phyloP scores from a whole-genome alignment of 768 basidiomycete species.

The Panaeolus cyanescens region DNA sequence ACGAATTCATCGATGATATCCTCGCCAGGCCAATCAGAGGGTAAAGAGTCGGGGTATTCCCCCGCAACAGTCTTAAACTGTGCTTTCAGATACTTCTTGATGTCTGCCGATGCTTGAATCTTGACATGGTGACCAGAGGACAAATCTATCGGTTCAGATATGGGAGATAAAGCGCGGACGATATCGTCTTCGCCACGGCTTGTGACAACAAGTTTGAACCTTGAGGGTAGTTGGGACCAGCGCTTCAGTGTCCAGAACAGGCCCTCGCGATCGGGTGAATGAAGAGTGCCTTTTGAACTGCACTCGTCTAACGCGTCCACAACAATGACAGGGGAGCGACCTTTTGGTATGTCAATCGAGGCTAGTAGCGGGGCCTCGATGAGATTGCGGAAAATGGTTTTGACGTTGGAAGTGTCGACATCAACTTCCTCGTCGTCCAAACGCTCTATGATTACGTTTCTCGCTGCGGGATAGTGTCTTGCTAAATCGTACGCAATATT shows the following conservation, averaged over 20 bases:
- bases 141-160: conserved; percentile 16
- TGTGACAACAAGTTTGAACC: conserved; percentile 27
- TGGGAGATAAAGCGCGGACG: conserved; percentile 5
- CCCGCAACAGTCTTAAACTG: conserved; percentile 15
- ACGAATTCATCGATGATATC: conserved; percentile 18
- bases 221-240: conserved; percentile 17
- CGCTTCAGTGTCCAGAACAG: conserved; percentile 21
- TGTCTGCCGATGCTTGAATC: conserved; percentile 20
- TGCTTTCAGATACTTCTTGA: conserved; percentile 18
- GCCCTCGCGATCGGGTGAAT: conserved; percentile 13
- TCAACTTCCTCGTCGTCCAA: conserved; percentile 7
- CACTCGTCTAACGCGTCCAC: conserved; percentile 34
- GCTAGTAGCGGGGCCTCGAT: not conserved
- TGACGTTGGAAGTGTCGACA: conserved; percentile 15
- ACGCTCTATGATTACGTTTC: conserved; percentile 7
- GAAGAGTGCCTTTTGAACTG: conserved; percentile 16
- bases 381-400: conserved; percentile 15
- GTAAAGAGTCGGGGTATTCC: not conserved
- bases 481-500: conserved; percentile 23
- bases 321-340: conserved; percentile 21
- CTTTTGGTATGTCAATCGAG: conserved; percentile 7
- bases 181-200: conserved; percentile 21
- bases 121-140: conserved; percentile 15
- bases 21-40: conserved; percentile 18
- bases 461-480: not conserved